Evolutionary conservation across 352 stramenopile genomes (phyloP).

Genomic region (Phytophthora pisi): DNA sequence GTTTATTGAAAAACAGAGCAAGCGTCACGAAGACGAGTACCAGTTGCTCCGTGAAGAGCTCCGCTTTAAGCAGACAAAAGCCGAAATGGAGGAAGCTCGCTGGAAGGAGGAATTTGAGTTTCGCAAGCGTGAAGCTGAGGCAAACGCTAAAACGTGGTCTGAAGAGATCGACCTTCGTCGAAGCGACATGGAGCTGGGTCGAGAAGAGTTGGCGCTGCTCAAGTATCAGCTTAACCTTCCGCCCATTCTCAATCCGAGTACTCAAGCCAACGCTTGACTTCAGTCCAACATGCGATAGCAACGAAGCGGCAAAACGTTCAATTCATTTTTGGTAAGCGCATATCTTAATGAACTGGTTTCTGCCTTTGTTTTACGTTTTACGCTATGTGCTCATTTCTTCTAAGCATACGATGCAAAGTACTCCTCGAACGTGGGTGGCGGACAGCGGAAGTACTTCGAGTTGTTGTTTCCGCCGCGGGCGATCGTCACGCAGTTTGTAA

Average conservation of each 20-base stretch:
- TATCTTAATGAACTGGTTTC: constrained; percentile 1
- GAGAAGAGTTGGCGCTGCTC: background rate
- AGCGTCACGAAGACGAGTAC: background rate
- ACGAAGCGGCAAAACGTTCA: background rate
- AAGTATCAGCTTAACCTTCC: background rate
- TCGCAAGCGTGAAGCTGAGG: background rate
- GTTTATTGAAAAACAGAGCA: background rate
- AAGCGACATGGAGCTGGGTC: background rate
- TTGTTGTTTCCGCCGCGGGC: too few relatives aligned
- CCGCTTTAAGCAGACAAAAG: background rate
- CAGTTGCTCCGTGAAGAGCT: background rate
- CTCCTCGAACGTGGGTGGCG: too few relatives aligned
- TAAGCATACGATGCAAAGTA: background rate
- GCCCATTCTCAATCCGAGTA: background rate
- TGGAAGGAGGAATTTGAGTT: background rate
- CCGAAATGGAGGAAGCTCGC: background rate
- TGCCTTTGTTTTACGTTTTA: background rate
- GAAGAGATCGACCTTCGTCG: background rate
- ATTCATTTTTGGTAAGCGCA: constrained; percentile 1
- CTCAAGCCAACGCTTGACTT: background rate
- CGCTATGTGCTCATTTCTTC: background rate
- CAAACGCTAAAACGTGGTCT: background rate
- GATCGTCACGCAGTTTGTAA: too few relatives aligned
- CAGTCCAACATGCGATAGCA: background rate
- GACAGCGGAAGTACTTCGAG: too few relatives aligned